Percentiles rank a stretch among this genome's conserved stretches.
phyloP scores from a whole-genome alignment of 352 stramenopile genomes.

The Phytophthora megakarya region DNA sequence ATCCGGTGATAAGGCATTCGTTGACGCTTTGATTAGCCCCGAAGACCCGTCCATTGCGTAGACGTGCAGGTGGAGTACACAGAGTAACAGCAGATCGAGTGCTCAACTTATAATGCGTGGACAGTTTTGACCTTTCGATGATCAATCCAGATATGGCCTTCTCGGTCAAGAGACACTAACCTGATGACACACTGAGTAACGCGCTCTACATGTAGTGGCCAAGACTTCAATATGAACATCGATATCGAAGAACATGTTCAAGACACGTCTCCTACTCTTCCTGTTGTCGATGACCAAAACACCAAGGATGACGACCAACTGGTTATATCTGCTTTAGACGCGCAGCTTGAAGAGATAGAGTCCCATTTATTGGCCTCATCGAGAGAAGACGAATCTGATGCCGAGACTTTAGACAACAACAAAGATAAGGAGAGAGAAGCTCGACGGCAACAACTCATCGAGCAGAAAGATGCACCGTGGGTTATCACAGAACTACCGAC shows the following conservation, averaged over 20 bases:
- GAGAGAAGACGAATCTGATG: conserved; percentile 11
- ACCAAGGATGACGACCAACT: conserved; percentile 4
- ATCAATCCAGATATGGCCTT: neutral
- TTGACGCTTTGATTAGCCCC: conserved; percentile 80
- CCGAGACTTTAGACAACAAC: conserved; percentile 7
- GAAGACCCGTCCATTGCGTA: conserved; percentile 66
- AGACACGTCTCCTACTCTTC: neutral
- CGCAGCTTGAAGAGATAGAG: conserved; percentile 17
- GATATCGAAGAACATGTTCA: neutral
- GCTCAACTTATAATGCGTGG: conserved; percentile 10
- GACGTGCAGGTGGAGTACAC: neutral
- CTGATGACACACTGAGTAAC: neutral
- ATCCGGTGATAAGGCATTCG: conserved; percentile 77
- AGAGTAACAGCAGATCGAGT: neutral
- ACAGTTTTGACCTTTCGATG: neutral
- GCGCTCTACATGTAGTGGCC: neutral
- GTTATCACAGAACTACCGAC: conserved; percentile 22
- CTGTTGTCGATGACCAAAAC: neutral
- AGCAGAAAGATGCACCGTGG: conserved; percentile 34
- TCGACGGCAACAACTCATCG: neutral
- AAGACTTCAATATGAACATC: conserved; percentile 10
- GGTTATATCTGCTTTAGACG: conserved; percentile 14
- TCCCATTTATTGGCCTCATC: conserved; percentile 11
- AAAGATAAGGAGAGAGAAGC: conserved; percentile 9
- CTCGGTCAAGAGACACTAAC: conserved; percentile 11